Evolutionary conservation across 2,329 filamentous ascomycete genomes (phyloP), one percentile per base, ranked within the genome.

Genomic region (Herpotrichia juniperi): DNA sequence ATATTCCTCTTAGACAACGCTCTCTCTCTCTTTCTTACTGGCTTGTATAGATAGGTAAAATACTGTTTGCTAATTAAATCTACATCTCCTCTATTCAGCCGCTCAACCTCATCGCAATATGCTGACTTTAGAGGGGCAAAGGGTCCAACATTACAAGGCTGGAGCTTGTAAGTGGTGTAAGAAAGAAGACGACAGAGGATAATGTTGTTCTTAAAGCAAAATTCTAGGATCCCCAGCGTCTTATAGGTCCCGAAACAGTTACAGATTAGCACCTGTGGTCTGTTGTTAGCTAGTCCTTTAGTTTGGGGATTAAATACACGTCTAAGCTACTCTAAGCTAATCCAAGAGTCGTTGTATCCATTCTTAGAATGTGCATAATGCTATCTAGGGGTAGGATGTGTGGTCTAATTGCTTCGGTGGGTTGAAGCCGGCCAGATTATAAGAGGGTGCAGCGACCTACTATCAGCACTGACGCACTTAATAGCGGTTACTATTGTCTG

Each of bases 241-340:
- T 74, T 60, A 46, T 75, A 64, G 28, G 64, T 69, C 17, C 58
- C 60, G 48, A 74, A 73, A 43, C 70, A 59, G 44, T 76, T 62
- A 24, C 48, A 65, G 19, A 74, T 72, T 22, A 74, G 58, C 2
- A 74, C 46, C 1, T 68, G 67, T 51, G 60, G 69, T 53, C 61
- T 68, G 5, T 56, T 25, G 28, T 69, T 61, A 48, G 67, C 70
- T 46, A 47, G 53, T 46, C 47, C 56, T 61, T 59, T 67, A 12
- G 68, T 74, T 53, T 69, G 32, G 19, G 67, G 67, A 58, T 75
- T 51, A 55, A 74, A 75, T 3, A 75, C 55, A 50, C 46, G 59
- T 54, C 58, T 67, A n/a, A 31, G 28, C 28, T n/a, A 31, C 28
- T 31, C 28, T 31, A 31, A 31, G 28, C 28, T 31, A n/a, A 31